These are phyloP conservation scores for Yamadazyma jaroonii DNA, from an alignment of 1,139 yeast genomes.

Conservation along the genomic window DNA sequence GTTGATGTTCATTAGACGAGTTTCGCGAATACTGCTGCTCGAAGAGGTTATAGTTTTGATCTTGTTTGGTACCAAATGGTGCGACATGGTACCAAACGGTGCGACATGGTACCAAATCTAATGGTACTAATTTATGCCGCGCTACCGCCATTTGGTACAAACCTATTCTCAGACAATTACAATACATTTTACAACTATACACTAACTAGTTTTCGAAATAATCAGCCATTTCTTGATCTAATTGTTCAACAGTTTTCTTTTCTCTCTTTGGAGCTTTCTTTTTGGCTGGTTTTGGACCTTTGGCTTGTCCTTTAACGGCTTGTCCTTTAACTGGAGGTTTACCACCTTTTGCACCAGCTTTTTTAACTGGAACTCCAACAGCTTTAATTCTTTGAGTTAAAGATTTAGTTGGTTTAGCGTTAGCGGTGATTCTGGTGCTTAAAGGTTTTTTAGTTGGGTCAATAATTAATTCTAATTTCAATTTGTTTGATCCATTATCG, in stretches of 20 bases:
- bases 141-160: too few species aligned
- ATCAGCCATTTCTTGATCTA: constrained; percentile 93
- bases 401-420: constrained; percentile 21
- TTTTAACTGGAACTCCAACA: constrained; percentile 13
- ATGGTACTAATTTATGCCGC: too few species aligned
- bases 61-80: too few species aligned
- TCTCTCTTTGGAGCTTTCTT: constrained; percentile 40
- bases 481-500: constrained; percentile 77
- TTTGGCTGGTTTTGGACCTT: constrained; percentile 14
- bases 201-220: constrained; percentile 50
- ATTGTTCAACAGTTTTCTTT: constrained; percentile 82
- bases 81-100: too few species aligned
- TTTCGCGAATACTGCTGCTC: too few species aligned
- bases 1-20: constrained; percentile 27
- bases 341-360: constrained; percentile 18
- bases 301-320: constrained; percentile 23
- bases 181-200: too few species aligned
- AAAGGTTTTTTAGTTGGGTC: constrained; percentile 83
- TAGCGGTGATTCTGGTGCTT: constrained; percentile 66
- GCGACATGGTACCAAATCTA: too few species aligned
- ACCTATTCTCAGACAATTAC: too few species aligned
- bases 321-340: constrained; percentile 22
- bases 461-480: constrained; percentile 80
- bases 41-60: too few species aligned
- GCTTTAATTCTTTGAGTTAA: constrained; percentile 18